A percentile compares a stretch with the other conserved stretches of the same genome.
These are phyloP conservation scores for Uronychia binucleata DNA, from an alignment of 73 alveolate species.

Conservation along the genomic window DNA sequence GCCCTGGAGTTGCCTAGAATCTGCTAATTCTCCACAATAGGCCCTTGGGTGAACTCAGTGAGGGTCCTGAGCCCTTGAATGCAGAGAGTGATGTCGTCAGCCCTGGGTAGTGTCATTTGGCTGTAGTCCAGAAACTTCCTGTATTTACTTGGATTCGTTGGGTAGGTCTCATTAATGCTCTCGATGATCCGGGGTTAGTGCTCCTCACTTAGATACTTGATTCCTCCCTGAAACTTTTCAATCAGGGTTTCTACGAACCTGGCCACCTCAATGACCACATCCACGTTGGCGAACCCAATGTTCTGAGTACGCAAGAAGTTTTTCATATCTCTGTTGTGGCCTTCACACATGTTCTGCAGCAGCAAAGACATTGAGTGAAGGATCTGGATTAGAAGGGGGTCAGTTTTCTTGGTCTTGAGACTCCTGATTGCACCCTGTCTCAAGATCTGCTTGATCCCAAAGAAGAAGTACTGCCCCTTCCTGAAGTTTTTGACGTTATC, in stretches of 20 bases:
- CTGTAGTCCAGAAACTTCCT: constrained; percentile 1
- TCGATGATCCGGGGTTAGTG: not conserved
- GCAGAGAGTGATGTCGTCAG: not conserved
- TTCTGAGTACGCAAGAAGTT: constrained; percentile 1
- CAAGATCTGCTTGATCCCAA: constrained; percentile 5
- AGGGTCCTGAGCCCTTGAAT: constrained; percentile 4
- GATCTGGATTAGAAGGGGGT: not conserved
- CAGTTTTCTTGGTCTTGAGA: not conserved
- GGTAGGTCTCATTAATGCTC: not conserved
- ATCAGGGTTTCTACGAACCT: constrained; percentile 4
- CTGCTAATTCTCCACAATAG: constrained; percentile 6
- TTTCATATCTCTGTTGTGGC: constrained; percentile 9
- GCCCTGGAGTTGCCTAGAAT: not conserved
- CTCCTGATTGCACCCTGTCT: not conserved
- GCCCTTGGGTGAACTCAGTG: constrained; percentile 6
- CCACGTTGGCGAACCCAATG: constrained; percentile 1
- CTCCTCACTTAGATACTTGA: not conserved
- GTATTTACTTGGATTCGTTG: not conserved
- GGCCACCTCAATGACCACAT: not conserved
- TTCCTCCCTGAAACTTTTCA: not conserved
- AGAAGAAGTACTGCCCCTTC: constrained; percentile 3
- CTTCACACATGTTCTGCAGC: constrained; percentile 15
- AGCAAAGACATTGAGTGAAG: not conserved
- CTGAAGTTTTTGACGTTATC: not conserved
- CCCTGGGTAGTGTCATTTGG: not conserved